Evolutionary conservation across 2,329 filamentous ascomycete species (phyloP).

Genomic region (Microcera coccophila): DNA sequence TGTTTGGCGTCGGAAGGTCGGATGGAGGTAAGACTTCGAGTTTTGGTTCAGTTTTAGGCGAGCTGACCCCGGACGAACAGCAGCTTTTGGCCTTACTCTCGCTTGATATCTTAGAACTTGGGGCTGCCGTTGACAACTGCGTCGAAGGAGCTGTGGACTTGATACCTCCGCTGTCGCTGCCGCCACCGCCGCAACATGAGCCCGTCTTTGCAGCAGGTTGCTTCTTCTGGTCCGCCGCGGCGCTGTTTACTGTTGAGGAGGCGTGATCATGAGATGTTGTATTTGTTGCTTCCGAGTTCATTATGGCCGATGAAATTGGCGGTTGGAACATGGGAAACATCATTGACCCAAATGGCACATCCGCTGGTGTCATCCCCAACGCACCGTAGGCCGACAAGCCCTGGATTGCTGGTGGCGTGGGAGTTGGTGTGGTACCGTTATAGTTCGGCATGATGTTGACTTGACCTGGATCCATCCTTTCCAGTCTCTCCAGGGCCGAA

Average conservation of each 20-base stretch:
- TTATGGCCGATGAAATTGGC: constrained; percentile 25
- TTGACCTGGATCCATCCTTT: constrained; percentile 51
- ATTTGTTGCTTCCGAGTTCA: constrained; percentile 15
- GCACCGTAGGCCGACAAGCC: constrained; percentile 26
- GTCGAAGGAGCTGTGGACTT: constrained; percentile 3
- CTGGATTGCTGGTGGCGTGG: constrained; percentile 19
- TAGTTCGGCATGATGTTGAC: constrained; percentile 44
- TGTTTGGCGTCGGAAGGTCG: constrained; percentile 22
- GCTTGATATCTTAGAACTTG: constrained; percentile 14
- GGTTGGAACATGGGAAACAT: constrained; percentile 34
- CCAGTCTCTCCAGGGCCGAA: constrained; percentile 42
- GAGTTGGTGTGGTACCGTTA: constrained; percentile 25
- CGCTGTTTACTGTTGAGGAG: constrained; percentile 17
- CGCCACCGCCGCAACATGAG: constrained; percentile 37
- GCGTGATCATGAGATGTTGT: constrained; percentile 18
- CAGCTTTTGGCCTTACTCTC: constrained; percentile 26
- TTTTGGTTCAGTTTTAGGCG: constrained; percentile 19
- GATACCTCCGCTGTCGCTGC: constrained; percentile 17
- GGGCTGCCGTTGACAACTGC: constrained; percentile 10
- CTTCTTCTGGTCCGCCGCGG: constrained; percentile 10
- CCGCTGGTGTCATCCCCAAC: constrained; percentile 26
- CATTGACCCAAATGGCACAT: constrained; percentile 22
- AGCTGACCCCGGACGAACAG: constrained; percentile 25
- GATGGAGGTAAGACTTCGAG: constrained; percentile 16
- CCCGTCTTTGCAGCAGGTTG: constrained; percentile 20